A percentile compares a stretch with the other conserved stretches of the same genome.
Evolutionary conservation across 805 yeast species (phyloP).

Genomic region (Nakazawaea holstii): DNA sequence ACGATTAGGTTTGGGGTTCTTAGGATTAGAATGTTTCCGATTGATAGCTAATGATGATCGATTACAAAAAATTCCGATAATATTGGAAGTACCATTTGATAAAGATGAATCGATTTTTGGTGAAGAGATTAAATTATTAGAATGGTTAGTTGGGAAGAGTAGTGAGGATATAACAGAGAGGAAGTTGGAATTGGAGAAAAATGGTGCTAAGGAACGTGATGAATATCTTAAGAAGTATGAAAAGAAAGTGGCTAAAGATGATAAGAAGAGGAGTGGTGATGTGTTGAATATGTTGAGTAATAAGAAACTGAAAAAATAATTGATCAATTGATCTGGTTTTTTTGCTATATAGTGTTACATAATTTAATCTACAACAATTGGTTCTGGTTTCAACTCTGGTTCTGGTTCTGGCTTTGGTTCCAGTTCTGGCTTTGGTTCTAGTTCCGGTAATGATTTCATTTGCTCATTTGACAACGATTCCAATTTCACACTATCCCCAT

Average conservation of each 20-base stretch:
- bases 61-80: conserved; percentile 64
- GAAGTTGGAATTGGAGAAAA: conserved; percentile 39
- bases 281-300: neutral
- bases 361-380: too few species aligned
- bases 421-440: too few species aligned
- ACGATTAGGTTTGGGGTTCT: conserved; percentile 79
- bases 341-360: too few species aligned
- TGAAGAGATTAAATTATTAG: conserved; percentile 75
- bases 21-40: conserved; percentile 83
- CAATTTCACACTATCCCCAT: too few species aligned
- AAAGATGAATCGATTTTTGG: conserved; percentile 66
- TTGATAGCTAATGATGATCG: conserved; percentile 64
- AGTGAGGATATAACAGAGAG: conserved; percentile 53
- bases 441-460: too few species aligned
- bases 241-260: conserved; percentile 37
- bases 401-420: too few species aligned
- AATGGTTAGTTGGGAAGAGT: conserved; percentile 65
- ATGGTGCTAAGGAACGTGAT: conserved; percentile 66
- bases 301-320: conserved; percentile 1
- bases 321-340: neutral
- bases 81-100: conserved; percentile 82
- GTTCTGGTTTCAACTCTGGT: too few species aligned
- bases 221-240: conserved; percentile 65
- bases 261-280: conserved; percentile 17
- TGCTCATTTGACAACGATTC: too few species aligned